Base-by-base conservation (phyloP, 2,329 filamentous ascomycete species). In the Fusarium pseudoanthophilum region DNA sequence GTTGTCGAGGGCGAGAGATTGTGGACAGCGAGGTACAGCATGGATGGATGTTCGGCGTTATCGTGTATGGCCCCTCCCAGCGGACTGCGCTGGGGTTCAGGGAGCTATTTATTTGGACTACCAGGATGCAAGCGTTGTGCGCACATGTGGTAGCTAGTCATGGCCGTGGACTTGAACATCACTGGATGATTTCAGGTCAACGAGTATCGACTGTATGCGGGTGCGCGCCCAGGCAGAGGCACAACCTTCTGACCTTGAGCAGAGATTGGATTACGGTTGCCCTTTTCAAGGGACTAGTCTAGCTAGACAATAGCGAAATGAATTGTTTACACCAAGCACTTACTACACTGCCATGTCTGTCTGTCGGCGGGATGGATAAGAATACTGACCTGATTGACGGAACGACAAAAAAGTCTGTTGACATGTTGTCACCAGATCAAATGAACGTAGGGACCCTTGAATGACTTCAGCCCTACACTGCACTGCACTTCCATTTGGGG, bases 31-130 rank as follows among this genome's bases (percentile, higher is more conserved):
- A 74, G 76, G 70, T 52, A 73, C 62, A 70, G 61, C 69, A 74
- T 77, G 75, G 74, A 79, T 78, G 55, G 55, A 73, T 77, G 79
- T 78, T 78, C 52, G 79, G 79, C 73, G 79, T 81, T 78, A 75
- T 72, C 75, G 57, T 74, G 67, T 62, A 77, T 74, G 74, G 74
- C 61, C 60, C 69, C 69, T 52, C 30, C 53, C 55, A 57, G 52
- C 64, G 52, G 40, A 62, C 30, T 21, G 13, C 13, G 26, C 43
- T 59, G 43, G 45, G 42, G 26, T 32, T 42, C 40, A 10, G 68
- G 68, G 56, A 36, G 34, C 60, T 56, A 61, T 67, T 66, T 73
- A 56, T 48, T 64, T 67, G 68, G 65, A 72, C 51, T 61, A 42
- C 43, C n/a, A 72, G 56, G 55, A 64, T 46, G 28, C 24, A 40